Base-by-base conservation (phyloP, 1,284 basidiomycete species). In the Athelia psychrophila region DNA sequence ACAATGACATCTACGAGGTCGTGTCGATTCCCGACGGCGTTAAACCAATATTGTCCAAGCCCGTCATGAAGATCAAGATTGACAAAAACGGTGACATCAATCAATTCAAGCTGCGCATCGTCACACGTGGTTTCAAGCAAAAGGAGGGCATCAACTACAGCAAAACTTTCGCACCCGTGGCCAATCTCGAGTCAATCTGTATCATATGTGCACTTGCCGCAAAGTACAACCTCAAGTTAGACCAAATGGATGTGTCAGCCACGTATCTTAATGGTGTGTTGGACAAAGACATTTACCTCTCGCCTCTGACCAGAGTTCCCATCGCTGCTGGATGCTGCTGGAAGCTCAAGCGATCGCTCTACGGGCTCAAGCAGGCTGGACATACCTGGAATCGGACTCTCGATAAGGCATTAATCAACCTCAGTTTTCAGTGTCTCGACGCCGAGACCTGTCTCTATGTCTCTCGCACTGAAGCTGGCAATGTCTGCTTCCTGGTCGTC, bases 111-210 rank as follows among this genome's bases (percentile, higher is more conserved):
- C 38, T 42, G 5, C 24, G 44, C 16, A 23, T 46, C n/a, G 44
- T 46, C 12, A n/a, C 44, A 5, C 44, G 44, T 25, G 44, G 44
- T 6, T 46, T 46, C 24, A 23, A 22, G 18, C 44, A 46, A n/a
- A 30, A 24, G 22, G 5, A 24, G 5, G 44, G 44, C 23, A 19
- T 46, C 5, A n/a, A 46, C 44, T 80, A 66, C 53, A 58, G 63
- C n/a, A 58, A 75, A 30, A 75, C 72, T 1, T 75, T 64, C 48
- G 60, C 73, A 3, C 74, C 72, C 1, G 67, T 73, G 0, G 68
- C 68, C 44, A 54, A 61, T 9, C 63, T 66, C 27, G 53, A 63
- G 5, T 64, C 68, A 0, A 56, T 76, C 9, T 56, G 67, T 0
- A 54, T 64, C 0, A 36, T 74, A 3, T 54, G 72, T 1, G 62